Evolutionary conservation across 1,284 basidiomycete species (phyloP).

Genomic region (Moesziomyces aphidis): DNA sequence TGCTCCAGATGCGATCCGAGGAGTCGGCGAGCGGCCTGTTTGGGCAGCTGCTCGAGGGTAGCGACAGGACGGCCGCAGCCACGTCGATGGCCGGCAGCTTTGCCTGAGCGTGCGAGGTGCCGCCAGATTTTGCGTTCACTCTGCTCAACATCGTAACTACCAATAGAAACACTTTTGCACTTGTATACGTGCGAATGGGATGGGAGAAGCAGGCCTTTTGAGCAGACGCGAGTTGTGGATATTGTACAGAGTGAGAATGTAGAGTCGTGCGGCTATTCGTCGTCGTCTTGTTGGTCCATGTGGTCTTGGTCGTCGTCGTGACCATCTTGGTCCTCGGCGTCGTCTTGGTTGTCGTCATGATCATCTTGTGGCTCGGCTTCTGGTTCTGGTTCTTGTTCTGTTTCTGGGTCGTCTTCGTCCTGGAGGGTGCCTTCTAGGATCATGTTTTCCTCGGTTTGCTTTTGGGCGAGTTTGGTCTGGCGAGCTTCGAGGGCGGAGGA

Average conservation of each 20-base stretch:
- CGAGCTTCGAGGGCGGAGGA: conserved; percentile 49
- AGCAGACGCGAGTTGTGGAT: neutral
- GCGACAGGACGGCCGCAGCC: conserved; percentile 73
- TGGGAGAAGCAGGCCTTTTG: too few species aligned
- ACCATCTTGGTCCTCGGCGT: conserved; percentile 3
- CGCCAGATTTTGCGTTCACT: neutral
- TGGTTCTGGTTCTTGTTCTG: conserved; percentile 24
- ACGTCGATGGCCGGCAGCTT: conserved; percentile 24
- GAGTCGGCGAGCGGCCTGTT: conserved; percentile 85
- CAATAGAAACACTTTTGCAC: neutral
- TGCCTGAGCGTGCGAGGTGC: neutral
- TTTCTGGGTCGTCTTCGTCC: conserved; percentile 32
- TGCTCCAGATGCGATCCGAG: conserved; percentile 85
- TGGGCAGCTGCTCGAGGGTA: conserved; percentile 86
- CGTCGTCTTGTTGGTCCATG: conserved; percentile 33
- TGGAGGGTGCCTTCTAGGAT: conserved; percentile 39
- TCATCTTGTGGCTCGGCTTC: conserved; percentile 20
- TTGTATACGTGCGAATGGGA: too few species aligned
- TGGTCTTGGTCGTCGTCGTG: conserved; percentile 2
- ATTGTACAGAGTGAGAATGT: neutral
- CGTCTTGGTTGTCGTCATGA: conserved; percentile 1
- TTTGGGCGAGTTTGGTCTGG: conserved; percentile 30
- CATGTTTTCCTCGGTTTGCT: conserved; percentile 35
- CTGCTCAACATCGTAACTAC: neutral
- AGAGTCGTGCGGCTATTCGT: neutral